phyloP scores from a whole-genome alignment of 257 asterid genomes.

The Solanum virginianum region DNA sequence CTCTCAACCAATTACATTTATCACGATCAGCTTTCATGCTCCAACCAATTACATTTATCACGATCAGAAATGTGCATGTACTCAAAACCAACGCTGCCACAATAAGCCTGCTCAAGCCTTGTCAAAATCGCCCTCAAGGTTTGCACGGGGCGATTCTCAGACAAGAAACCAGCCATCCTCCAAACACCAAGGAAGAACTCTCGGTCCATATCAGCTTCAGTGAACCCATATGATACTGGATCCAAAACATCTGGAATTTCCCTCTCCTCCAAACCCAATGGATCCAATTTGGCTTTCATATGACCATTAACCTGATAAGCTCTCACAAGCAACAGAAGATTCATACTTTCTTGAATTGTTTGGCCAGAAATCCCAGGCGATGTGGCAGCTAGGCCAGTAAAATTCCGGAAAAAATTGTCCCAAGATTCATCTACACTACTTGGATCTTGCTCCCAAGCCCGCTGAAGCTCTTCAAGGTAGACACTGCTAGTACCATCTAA shows the following conservation, averaged over 20 bases:
- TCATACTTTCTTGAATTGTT: conserved; percentile 96
- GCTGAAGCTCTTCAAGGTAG: conserved; percentile 92
- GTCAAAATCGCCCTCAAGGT: conserved; percentile 75
- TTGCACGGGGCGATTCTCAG: conserved; percentile 96
- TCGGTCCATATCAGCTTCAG: conserved; percentile 92
- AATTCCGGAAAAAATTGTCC: conserved; percentile 93
- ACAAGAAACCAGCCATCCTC: conserved; percentile 90
- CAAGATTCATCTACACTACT: conserved; percentile 91
- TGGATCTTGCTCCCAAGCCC: conserved; percentile 98
- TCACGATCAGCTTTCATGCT: conserved; percentile 95
- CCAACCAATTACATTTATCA: conserved; percentile 91
- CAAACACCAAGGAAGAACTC: conserved; percentile 93
- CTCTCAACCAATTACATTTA: conserved; percentile 95
- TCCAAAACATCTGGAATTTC: conserved; percentile 75
- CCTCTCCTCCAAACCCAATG: conserved; percentile 69
- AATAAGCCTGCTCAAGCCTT: conserved; percentile 92
- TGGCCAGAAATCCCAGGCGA: conserved; percentile 97
- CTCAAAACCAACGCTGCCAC: conserved; percentile 88
- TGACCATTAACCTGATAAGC: conserved; percentile 97
- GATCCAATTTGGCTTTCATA: conserved; percentile 89
- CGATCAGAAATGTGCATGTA: conserved; percentile 97
- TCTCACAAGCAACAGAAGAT: conserved; percentile 78
- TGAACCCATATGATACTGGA: conserved; percentile 78
- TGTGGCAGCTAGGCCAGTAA: conserved; percentile 81
- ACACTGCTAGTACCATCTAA: conserved; percentile 95